Conservation (phyloP, 139 green algal genomes). For the Chlamydomonas applanata region DNA sequence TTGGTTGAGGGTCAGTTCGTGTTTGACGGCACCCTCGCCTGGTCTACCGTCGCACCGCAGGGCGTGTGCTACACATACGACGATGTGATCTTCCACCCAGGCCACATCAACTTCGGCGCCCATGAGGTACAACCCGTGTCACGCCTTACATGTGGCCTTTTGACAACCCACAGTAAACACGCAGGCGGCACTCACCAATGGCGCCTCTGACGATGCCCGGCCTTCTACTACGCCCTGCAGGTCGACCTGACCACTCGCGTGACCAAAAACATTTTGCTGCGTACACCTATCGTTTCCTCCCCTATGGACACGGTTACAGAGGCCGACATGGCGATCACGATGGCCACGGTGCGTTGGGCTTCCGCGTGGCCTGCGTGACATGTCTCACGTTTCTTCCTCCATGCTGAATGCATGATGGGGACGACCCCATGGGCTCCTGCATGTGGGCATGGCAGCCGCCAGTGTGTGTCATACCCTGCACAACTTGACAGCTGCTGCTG, state of each 20-base stretch:
- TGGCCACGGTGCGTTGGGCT: conserved; percentile 74
- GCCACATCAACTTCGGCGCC: conserved; percentile 94
- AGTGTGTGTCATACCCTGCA: no score
- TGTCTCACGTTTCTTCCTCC: not conserved
- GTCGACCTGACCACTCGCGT: conserved; percentile 84
- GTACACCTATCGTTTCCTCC: conserved; percentile 85
- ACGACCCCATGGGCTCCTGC: not conserved
- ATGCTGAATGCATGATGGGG: not conserved
- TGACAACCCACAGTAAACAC: no score
- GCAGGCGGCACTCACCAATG: no score
- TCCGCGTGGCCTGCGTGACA: not conserved
- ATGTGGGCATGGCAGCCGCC: not conserved
- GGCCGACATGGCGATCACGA: conserved; percentile 91
- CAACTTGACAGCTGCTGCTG: not conserved
- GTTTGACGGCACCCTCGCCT: not conserved
- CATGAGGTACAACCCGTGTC: conserved; percentile 71
- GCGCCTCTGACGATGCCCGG: not conserved
- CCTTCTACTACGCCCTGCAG: conserved; percentile 36
- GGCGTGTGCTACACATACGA: conserved; percentile 97
- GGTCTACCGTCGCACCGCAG: conserved; percentile 29
- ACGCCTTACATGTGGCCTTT: not conserved
- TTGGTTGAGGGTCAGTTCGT: not conserved
- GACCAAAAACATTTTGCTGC: conserved; percentile 83
- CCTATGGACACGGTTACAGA: conserved; percentile 99
- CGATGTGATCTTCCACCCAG: conserved; percentile 97